Evolutionary conservation across 257 asterid species (phyloP), one percentile per base, ranked within the genome.

Genomic region (Marsdenia floribunda): DNA sequence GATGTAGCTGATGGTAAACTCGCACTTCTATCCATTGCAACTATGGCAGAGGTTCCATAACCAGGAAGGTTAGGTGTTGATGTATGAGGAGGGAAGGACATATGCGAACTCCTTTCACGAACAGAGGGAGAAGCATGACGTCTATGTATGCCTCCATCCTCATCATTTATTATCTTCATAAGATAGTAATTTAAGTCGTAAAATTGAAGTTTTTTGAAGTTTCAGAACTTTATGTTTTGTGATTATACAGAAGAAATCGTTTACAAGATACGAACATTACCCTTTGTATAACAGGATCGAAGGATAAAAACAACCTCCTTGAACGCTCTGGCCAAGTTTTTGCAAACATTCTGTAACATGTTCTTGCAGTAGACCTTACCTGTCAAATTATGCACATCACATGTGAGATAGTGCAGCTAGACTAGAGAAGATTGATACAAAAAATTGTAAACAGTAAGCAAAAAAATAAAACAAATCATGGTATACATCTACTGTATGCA

Each of bases 241-340:
- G n/a, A 60, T 78, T 67, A 14, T 63, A 68, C 70, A 3, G 60
- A 38, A 22, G 47, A 3, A 54, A 64, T 65, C 64, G 77, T 54
- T 60, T 46, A 70, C 1, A 77, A 52, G 65, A 76, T 66, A 73
- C 72, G 67, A 75, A 66, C 26, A 75, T 61, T 84, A 95, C 99
- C 98, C 99, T 90, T 82, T 95, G 99, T 79, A 92, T 93, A 75
- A 84, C 98, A 77, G 97, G 93, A 87, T 95, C 98, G 29, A 95
- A 95, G 76, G 94, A 80, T 80, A 80, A 75, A 85, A 90, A 95
- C 85, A 95, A 76, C 79, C 98, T 96, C 61, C 99, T 85, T 26
- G 99, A 89, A 71, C 99, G 98, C 72, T 95, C 98, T 19, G 99
- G 96, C 99, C 98, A 95, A 75, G 99, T 95, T 86, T 90, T 95